Base-by-base conservation (phyloP, 2,329 filamentous ascomycete species). In the Diplodia seriata region DNA sequence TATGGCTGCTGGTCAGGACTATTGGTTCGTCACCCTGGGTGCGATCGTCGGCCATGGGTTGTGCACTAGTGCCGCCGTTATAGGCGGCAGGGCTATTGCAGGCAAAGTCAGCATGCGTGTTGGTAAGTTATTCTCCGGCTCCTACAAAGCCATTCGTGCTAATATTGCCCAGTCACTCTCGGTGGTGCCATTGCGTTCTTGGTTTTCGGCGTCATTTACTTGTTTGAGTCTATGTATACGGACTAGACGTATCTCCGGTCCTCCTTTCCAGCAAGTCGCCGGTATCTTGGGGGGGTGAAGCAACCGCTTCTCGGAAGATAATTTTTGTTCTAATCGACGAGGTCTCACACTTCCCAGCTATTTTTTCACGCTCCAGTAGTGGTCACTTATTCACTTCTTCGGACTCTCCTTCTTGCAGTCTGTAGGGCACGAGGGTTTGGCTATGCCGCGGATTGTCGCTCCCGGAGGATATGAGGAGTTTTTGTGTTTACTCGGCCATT, bases 1-100 rank as follows among this genome's bases (percentile, higher is more conserved):
- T 66, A 99, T 99, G 95, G 95, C 95, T 61, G 94, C 95, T 40
- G 95, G 95, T 23, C 92, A 97, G 79, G 95, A 99, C 78, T 99
- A 98, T 80, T 98, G 94, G 94, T 97, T 93, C 91, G 95, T 99
- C 43, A 97, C 93, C 4, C 84, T 93, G 56, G 95, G 95, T 68
- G 94, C 95, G 1, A 87, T 95, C 43, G 85, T 87, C 56, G 95
- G 95, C 11, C 95, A 99, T 79, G 91, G 88, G 55, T 87, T 94
- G 71, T 99, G 95, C 82, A 98, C 95, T 7, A 90, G 91, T 56
- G 90, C 93, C 26, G 95, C 95, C 51, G 95, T 99, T 49, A 85
- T 99, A 69, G 95, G 95, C 53, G 95, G 95, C 12, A 87, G 93
- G 74, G 94, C 95, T 63, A 92, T 99, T 78, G 95, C 95, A 51